A percentile compares a stretch with the other conserved stretches of the same genome.
phyloP scores from a whole-genome alignment of 306 rosid species.

The Neltuma alba region DNA sequence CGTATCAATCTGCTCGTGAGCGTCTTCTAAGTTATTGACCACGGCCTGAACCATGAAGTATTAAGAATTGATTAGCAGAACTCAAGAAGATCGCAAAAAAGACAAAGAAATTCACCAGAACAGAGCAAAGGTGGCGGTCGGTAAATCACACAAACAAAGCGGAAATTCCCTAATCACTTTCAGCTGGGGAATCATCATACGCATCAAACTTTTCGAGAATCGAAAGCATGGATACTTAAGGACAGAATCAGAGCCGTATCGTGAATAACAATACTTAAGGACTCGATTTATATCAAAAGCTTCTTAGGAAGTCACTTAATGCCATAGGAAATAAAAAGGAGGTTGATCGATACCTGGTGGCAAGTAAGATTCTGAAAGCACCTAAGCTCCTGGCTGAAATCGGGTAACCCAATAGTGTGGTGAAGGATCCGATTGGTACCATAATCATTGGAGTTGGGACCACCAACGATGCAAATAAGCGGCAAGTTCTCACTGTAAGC shows the following conservation, averaged over 20 bases:
- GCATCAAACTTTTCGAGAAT: neutral
- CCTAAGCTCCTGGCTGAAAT: neutral
- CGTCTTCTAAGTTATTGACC: conserved; percentile 78
- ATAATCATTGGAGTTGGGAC: neutral
- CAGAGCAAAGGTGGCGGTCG: neutral
- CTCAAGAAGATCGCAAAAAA: neutral
- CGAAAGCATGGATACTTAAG: neutral
- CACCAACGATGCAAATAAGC: neutral
- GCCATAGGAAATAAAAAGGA: too few species aligned
- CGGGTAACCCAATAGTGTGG: neutral
- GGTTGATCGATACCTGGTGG: neutral
- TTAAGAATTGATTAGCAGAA: neutral
- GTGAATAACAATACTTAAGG: neutral
- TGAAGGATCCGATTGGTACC: neutral
- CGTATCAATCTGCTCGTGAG: conserved; percentile 81
- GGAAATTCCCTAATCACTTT: neutral
- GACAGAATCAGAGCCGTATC: neutral
- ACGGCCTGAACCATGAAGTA: conserved; percentile 54
- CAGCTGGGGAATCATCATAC: neutral
- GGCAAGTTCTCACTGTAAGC: neutral
- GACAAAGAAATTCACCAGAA: neutral
- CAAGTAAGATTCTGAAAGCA: neutral
- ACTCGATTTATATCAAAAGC: too few species aligned
- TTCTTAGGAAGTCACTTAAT: neutral
- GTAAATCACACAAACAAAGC: neutral